Percentiles rank a stretch among this genome's conserved stretches.
Conservation (phyloP, 2,329 filamentous ascomycete genomes). For the Daldinia eschscholtzii region DNA sequence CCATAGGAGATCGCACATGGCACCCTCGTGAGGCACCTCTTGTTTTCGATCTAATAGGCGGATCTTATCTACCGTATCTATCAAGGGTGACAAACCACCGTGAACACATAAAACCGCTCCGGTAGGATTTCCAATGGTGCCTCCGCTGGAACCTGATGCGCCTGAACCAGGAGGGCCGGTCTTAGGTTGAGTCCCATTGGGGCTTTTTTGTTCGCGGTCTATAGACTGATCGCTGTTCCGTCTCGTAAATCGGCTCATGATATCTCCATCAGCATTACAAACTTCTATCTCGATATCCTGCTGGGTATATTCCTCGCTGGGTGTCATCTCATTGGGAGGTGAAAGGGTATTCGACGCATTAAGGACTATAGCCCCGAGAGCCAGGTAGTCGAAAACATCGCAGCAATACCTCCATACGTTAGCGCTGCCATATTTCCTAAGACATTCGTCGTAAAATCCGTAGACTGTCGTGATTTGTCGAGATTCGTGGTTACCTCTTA, state of each 20-base stretch:
- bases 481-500: conserved; percentile 95
- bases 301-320: conserved; percentile 65
- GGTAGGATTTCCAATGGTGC: conserved; percentile 74
- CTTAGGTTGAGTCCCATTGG: conserved; percentile 59
- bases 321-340: conserved; percentile 61
- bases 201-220: conserved; percentile 47
- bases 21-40: conserved; percentile 97
- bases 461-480: conserved; percentile 98
- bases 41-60: conserved; percentile 94
- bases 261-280: conserved; percentile 83
- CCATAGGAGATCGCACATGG: conserved; percentile 99
- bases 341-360: conserved; percentile 79
- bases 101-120: conserved; percentile 96
- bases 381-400: conserved; percentile 97
- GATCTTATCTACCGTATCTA: conserved; percentile 96
- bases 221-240: conserved; percentile 51
- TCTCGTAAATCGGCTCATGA: conserved; percentile 79
- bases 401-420: conserved; percentile 98
- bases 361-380: conserved; percentile 89
- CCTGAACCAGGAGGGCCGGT: conserved; percentile 84
- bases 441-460: conserved; percentile 97
- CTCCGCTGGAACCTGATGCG: conserved; percentile 76
- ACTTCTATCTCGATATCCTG: conserved; percentile 93
- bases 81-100: conserved; percentile 89
- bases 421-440: conserved; percentile 94